A percentile compares a stretch with the other conserved stretches of the same genome.
These are phyloP conservation scores for Kalmanozyma brasiliensis DNA, from an alignment of 1,284 basidiomycete genomes.

Conservation along the genomic window DNA sequence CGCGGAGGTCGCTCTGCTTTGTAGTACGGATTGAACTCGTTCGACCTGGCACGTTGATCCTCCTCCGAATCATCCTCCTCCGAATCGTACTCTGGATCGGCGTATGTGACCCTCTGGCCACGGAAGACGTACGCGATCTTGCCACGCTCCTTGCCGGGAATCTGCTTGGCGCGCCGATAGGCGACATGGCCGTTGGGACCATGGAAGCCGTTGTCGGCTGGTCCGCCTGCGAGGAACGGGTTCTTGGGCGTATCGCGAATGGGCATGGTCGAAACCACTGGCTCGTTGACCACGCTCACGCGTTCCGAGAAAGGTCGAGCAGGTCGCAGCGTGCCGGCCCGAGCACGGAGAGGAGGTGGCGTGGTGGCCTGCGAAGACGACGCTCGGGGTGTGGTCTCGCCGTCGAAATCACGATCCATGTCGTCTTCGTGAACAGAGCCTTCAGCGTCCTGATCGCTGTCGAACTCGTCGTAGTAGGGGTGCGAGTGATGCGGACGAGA, in stretches of 20 bases:
- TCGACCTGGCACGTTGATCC: slow-evolving; percentile 16
- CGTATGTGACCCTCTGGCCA: slow-evolving; percentile 53
- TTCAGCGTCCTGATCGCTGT: slow-evolving; percentile 40
- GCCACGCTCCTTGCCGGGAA: slow-evolving; percentile 45
- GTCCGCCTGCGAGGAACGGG: slow-evolving; percentile 64
- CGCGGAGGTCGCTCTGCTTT: slow-evolving; percentile 28
- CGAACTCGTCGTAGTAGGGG: slow-evolving; percentile 29
- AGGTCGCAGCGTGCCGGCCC: slow-evolving; percentile 9
- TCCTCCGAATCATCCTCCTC: slow-evolving; percentile 47
- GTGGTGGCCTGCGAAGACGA: slow-evolving; percentile 17
- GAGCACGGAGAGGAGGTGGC: slow-evolving; percentile 6
- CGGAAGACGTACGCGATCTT: slow-evolving; percentile 60
- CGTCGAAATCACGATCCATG: not conserved
- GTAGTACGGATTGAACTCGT: slow-evolving; percentile 33
- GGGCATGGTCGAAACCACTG: slow-evolving; percentile 13
- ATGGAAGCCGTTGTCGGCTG: slow-evolving; percentile 57
- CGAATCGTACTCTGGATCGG: slow-evolving; percentile 53
- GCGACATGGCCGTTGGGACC: slow-evolving; percentile 45
- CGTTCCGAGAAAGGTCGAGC: slow-evolving; percentile 27
- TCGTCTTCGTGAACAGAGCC: slow-evolving; percentile 24
- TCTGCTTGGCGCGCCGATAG: slow-evolving; percentile 25
- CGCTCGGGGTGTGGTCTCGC: slow-evolving; percentile 15
- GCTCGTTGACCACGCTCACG: slow-evolving; percentile 28
- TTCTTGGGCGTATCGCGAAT: slow-evolving; percentile 62
- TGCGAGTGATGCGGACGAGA: slow-evolving; percentile 12